Base-by-base conservation (phyloP, 2,329 filamentous ascomycete species). In the Dactylellina leptospora region DNA sequence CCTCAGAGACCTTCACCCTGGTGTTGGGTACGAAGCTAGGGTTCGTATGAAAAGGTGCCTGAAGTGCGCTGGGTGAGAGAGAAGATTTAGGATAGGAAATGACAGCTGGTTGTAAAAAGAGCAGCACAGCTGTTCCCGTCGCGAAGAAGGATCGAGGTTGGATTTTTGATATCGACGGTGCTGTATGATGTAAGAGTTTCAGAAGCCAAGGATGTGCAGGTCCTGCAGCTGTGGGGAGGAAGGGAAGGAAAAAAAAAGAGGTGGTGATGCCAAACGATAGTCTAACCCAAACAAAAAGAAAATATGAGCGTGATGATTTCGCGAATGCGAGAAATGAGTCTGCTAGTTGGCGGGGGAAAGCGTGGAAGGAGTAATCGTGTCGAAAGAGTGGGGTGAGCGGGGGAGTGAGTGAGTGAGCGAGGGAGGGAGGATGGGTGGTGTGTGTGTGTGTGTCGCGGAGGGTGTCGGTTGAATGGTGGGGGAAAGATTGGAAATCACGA, bases 1-100 rank as follows among this genome's bases (percentile, higher is more conserved):
- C 48, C 68, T 48, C 68, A 54, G 30, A 42, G 47, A 55, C 68
- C n/a, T 47, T 64, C 59, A 45, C 68, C 68, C 64, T 54, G 50
- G 28, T 18, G 27, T 3, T 44, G 23, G 23, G 38, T 38, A 47
- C 50, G 58, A 62, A 56, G 64, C 27, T 60, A 33, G 23, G 55
- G 27, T 28, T 20, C 25, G 40, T 20, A 22, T 22, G 53, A 64
- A 22, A 42, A 51, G 20, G 53, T 16, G 13, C n/a, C 58, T 76
- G 53, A 78, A 38, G n/a, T 6, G 16, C 10, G 28, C 5, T 27
- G 3, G 6, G 47, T 13, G 16, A 27, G 47, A 30, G 48, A 51
- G 2, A 36, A 28, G 48, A 53, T 22, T 11, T 38, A 11, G 18
- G 28, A 36, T 33, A 9, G 16, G 18, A 30, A 53, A 53, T 13